A percentile compares a stretch with the other conserved stretches of the same genome.
Conservation (phyloP, 495 filamentous ascomycete species). For the Podospora bellae-mahoneyi region DNA sequence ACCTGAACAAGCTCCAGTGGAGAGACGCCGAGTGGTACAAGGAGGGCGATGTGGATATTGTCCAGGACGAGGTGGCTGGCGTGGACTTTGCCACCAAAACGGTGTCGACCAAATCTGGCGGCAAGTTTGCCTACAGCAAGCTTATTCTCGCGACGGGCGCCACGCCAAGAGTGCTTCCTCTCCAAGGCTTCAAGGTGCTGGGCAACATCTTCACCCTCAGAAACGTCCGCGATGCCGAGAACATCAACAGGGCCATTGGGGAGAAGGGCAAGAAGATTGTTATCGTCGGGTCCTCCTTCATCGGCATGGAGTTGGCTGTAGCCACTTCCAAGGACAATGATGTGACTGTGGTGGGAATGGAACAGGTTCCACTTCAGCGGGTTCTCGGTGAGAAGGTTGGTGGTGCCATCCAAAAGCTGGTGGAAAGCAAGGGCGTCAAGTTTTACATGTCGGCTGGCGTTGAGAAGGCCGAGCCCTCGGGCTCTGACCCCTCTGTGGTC, state of each 20-base stretch:
- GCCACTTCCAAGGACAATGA: constrained; percentile 67
- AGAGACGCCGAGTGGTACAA: constrained; percentile 74
- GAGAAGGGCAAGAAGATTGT: constrained; percentile 87
- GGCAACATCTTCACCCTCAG: constrained; percentile 83
- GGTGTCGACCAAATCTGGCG: constrained; percentile 68
- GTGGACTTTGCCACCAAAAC: constrained; percentile 74
- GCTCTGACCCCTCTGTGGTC: constrained; percentile 61
- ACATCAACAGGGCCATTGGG: constrained; percentile 74
- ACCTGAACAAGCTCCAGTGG: constrained; percentile 71
- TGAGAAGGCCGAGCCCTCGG: constrained; percentile 71
- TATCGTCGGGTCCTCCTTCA: constrained; percentile 87
- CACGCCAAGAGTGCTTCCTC: constrained; percentile 68
- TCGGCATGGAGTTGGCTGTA: constrained; percentile 93
- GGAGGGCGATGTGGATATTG: constrained; percentile 64
- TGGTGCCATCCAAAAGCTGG: constrained; percentile 66
- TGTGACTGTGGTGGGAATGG: constrained; percentile 93
- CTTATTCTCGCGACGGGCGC: constrained; percentile 87
- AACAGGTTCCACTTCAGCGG: constrained; percentile 78
- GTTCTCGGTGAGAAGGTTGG: constrained; percentile 83
- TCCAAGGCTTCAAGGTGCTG: constrained; percentile 82
- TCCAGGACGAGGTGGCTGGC: constrained; percentile 67
- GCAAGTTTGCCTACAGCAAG: constrained; percentile 73
- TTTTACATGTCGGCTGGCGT: constrained; percentile 80
- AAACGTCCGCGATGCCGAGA: constrained; percentile 66
- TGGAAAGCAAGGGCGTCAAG: constrained; percentile 83